Base-by-base conservation (phyloP, 208 protist species). In the Endotrypanum monterogeii region DNA sequence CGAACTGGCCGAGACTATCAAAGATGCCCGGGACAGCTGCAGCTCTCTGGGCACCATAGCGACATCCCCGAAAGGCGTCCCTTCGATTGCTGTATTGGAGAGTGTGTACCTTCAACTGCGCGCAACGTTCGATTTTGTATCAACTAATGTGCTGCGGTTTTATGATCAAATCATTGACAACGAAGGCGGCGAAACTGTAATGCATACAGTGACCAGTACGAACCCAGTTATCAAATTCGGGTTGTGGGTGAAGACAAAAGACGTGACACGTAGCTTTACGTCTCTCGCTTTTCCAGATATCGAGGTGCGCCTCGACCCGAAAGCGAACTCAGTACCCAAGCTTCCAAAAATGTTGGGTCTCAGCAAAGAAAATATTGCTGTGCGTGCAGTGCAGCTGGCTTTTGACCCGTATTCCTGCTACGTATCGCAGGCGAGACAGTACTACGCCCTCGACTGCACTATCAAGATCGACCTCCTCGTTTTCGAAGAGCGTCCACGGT, bases 211-310 rank as follows among this genome's bases (percentile, higher is more conserved):
- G n/a, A 86, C 86, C 18, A 57, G 79, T 39, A 39, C 66, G 25
- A 83, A 87, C 67, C 84, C 88, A 7, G 85, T 94, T 11, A 71
- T 96, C 39, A 97, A 95, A 76, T 98, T 89, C 52, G 94, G 94
- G 28, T 81, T 97, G 67, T 98, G 94, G 93, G 90, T 96, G 20
- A 97, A 96, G 71, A 87, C 94, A 48, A 89, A 92, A 76, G 89
- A 96, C 67, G 83, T 88, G 57, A 96, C 93, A 46, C 92, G 92
- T 35, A 94, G 90, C 71, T 96, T 96, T 74, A 88, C 84, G 35
- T 89, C 88, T 14, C 71, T 98, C 20, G 71, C 83, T 1, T 97
- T 96, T 74, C 82, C 89, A 3, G 85, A 93, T 11, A 79, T 97
- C 60, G 87, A 89, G 41, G 83, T 98, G 30, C 83, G 88, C n/a